Evolutionary conservation across 1,139 yeast species (phyloP), one percentile per base, ranked within the genome.

Genomic region (Pichia inconspicua): DNA sequence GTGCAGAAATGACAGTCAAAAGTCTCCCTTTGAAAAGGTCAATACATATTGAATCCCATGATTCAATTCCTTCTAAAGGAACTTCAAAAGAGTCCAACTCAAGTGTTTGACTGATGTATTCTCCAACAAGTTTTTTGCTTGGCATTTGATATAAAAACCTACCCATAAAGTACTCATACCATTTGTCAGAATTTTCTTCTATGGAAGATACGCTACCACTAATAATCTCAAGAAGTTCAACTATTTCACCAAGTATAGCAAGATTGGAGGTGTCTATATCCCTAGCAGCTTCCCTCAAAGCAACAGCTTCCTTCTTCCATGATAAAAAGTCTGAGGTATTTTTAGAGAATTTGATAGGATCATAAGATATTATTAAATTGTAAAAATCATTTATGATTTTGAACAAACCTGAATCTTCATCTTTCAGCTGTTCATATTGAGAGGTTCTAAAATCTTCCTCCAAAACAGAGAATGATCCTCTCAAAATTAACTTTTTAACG

Each of bases 111-210:
- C 54, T 53, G 1, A 71, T 64, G 55, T 76, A 78, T 50, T 77
- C 80, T 15, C 55, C 54, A 3, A 76, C 53, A 28, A 76, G 61
- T 27, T 71, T 67, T 15, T 62, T 52, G 2, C 78, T 70, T 36
- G 84, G 83, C 40, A 86, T 78, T 59, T 80, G 82, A 61, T 72
- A 88, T 46, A 80, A 69, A 28, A 80, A 68, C 40, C 83, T 72
- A 1, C 86, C 83, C 43, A 78, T 71, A 43, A 79, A 72, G 19
- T 82, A 72, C 59, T 86, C 95, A 62, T 80, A 84, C 96, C 96
- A 87, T 1, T 76, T 67, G 7, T 69, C 67, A 35, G 83, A 72
- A 48, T 65, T 69, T 15, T 66, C 67, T 2, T 77, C 61, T 27
- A 82, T 80, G 0, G 79, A 67, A 41, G 71, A 70, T 12, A 76